Evolutionary conservation across 805 yeast species (phyloP).

Genomic region (Cyberlindnera maritima): DNA sequence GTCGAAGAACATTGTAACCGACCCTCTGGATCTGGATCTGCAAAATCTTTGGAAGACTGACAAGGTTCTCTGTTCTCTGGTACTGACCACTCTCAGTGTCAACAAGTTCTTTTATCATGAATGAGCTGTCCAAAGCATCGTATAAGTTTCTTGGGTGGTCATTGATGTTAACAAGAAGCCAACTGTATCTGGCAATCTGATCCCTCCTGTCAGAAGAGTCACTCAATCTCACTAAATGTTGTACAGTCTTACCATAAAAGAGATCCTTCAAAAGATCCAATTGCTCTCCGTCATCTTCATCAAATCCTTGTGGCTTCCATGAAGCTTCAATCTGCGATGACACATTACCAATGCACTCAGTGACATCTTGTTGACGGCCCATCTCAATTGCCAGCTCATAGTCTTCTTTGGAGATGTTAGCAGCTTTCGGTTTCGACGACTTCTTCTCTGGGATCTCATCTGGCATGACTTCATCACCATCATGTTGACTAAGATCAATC

Average conservation of each 20-base stretch:
- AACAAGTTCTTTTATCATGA: conserved; percentile 64
- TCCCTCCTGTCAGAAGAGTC: conserved; percentile 38
- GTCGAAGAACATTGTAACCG: conserved; percentile 71
- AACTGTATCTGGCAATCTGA: conserved; percentile 72
- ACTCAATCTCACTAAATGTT: conserved; percentile 57
- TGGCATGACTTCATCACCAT: conserved; percentile 8
- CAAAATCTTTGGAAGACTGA: conserved; percentile 71
- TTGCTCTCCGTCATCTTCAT: conserved; percentile 73
- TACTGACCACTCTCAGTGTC: conserved; percentile 68
- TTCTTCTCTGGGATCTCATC: conserved; percentile 2
- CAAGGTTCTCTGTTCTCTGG: conserved; percentile 70
- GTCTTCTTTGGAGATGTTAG: conserved; percentile 49
- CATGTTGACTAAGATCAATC: conserved; percentile 4
- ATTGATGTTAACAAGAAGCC: conserved; percentile 80
- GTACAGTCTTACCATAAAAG: conserved; percentile 85
- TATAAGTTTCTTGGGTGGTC: conserved; percentile 87
- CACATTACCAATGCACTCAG: conserved; percentile 95
- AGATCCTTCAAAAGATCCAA: conserved; percentile 73
- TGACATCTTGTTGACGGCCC: conserved; percentile 95
- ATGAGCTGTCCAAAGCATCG: conserved; percentile 85
- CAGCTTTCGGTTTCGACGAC: conserved; percentile 19
- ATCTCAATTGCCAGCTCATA: conserved; percentile 72
- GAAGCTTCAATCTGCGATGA: conserved; percentile 89
- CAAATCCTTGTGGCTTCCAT: conserved; percentile 60
- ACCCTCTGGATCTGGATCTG: conserved; percentile 96